A percentile compares a stretch with the other conserved stretches of the same genome.
Conservation (phyloP, 1,139 yeast species). For the Protomyces arabidopsidicola region DNA sequence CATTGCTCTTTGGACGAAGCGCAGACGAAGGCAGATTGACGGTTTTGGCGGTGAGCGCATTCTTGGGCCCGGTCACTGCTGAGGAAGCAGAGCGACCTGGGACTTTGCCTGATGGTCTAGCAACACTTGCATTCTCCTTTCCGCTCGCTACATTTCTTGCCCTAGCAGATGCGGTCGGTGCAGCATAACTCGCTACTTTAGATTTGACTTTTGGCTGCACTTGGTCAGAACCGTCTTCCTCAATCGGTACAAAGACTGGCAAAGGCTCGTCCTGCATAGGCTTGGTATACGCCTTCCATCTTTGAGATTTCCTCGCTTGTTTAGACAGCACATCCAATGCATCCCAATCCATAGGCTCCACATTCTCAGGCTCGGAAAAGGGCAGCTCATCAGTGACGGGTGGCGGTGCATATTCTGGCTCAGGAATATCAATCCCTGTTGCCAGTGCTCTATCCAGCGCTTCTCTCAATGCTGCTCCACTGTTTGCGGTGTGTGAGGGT, state of each 20-base stretch:
- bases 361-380: slow-evolving; percentile 10
- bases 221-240: not conserved
- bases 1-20: not conserved
- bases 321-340: not conserved
- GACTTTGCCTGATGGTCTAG: not conserved
- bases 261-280: not conserved
- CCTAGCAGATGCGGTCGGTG: slow-evolving; percentile 12
- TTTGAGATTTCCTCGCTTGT: not conserved
- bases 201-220: not conserved
- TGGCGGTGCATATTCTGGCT: slow-evolving; percentile 23
- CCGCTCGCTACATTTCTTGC: slow-evolving; percentile 1
- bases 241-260: not conserved
- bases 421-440: slow-evolving; percentile 19
- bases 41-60: too few species aligned
- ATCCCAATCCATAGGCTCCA: slow-evolving; percentile 23
- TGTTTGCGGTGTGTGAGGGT: not conserved
- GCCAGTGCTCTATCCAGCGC: slow-evolving; percentile 19
- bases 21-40: not conserved
- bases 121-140: not conserved
- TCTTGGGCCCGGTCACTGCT: too few species aligned
- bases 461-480: slow-evolving; percentile 15
- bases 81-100: too few species aligned
- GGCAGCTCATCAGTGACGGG: slow-evolving; percentile 21
- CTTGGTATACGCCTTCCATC: not conserved
- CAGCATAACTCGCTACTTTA: slow-evolving; percentile 9